Evolutionary conservation across 306 rosid species (phyloP).

Genomic region (Elaeagnus macrophylla): DNA sequence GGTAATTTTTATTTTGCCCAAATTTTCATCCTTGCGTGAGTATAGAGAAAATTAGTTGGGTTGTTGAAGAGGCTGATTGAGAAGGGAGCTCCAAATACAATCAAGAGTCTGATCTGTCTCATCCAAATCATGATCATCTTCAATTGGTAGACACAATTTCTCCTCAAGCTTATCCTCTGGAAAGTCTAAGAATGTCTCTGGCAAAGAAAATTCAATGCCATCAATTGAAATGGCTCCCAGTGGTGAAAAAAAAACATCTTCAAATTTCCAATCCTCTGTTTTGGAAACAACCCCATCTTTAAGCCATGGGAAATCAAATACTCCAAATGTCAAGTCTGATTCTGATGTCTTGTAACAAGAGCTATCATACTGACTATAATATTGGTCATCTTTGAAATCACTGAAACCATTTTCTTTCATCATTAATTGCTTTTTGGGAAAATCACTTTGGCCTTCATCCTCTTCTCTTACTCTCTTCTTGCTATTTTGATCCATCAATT

Average conservation of each 20-base stretch:
- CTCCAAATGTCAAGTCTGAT: slow-evolving; percentile 33
- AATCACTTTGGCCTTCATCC: slow-evolving; percentile 13
- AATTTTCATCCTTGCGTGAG: too few species aligned
- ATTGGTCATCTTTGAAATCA: neutral
- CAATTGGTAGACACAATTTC: too few species aligned
- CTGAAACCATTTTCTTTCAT: slow-evolving; percentile 19
- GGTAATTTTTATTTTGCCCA: too few species aligned
- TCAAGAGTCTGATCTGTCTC: slow-evolving; percentile 36
- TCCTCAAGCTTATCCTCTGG: slow-evolving; percentile 22
- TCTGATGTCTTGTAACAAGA: neutral
- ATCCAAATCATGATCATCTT: slow-evolving; percentile 20
- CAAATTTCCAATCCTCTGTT: slow-evolving; percentile 47
- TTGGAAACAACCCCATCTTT: slow-evolving; percentile 66
- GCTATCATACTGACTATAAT: too few species aligned
- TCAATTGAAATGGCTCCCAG: neutral
- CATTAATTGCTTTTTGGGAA: slow-evolving; percentile 26
- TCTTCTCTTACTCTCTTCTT: slow-evolving; percentile 46
- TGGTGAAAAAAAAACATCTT: slow-evolving; percentile 48
- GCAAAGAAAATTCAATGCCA: slow-evolving; percentile 3
- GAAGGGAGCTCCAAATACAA: slow-evolving; percentile 48
- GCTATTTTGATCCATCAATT: slow-evolving; percentile 33
- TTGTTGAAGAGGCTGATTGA: slow-evolving; percentile 33
- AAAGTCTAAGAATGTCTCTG: slow-evolving; percentile 18
- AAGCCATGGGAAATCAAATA: slow-evolving; percentile 92
- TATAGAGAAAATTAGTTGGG: neutral